Conservation (phyloP, 495 filamentous ascomycete species). For the Penicillium chermesinum region DNA sequence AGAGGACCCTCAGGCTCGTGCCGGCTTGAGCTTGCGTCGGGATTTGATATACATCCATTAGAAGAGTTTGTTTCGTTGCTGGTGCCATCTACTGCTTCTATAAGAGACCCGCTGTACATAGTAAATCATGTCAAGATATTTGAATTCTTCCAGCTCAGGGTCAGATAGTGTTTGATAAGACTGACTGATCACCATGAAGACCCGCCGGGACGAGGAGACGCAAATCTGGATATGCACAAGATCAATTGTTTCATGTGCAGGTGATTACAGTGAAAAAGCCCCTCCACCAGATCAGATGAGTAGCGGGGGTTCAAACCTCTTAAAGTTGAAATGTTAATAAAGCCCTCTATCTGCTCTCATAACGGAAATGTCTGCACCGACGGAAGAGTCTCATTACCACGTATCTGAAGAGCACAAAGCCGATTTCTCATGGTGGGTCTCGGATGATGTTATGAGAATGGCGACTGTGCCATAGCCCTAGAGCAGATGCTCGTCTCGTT, state of each 20-base stretch:
- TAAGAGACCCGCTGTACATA: constrained; percentile 24
- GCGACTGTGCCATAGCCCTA: no score
- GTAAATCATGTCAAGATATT: constrained; percentile 9
- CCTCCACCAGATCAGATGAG: not conserved
- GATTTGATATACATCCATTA: not conserved
- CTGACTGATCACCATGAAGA: not conserved
- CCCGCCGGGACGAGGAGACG: no score
- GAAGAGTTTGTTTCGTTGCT: not conserved
- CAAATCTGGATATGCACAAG: no score
- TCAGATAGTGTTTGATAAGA: not conserved
- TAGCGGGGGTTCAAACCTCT: not conserved
- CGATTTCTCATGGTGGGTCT: no score
- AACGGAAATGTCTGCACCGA: no score
- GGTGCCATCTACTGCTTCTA: constrained; percentile 4
- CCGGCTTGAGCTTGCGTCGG: not conserved
- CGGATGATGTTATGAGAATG: no score
- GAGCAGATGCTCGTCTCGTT: no score
- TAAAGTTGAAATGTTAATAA: not conserved
- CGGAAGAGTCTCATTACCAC: no score
- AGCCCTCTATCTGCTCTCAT: no score
- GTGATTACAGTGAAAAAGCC: not conserved
- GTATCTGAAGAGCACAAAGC: no score
- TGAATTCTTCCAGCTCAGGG: not conserved
- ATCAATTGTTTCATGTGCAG: no score
- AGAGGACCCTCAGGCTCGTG: constrained; percentile 1